phyloP scores from a whole-genome alignment of 2,329 filamentous ascomycete genomes.

The Pyrenochaeta sp. region DNA sequence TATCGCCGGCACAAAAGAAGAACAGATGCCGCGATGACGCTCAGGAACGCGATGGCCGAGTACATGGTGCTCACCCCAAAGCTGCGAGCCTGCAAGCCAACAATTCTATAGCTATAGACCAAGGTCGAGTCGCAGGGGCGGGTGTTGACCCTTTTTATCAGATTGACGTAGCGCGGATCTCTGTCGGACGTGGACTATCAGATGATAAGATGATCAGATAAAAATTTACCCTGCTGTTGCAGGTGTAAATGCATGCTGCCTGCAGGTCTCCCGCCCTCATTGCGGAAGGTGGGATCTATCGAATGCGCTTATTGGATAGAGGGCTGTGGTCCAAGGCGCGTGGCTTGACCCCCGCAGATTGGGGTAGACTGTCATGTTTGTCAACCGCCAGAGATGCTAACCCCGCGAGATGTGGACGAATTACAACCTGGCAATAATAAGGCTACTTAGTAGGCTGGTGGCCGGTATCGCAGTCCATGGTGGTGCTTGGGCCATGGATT shows the following conservation, averaged over 20 bases:
- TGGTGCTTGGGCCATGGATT: not conserved
- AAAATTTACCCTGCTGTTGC: conserved; percentile 2
- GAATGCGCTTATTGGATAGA: not conserved
- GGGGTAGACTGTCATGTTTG: too few relatives aligned
- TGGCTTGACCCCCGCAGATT: not conserved
- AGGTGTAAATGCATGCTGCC: not conserved
- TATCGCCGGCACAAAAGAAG: not conserved
- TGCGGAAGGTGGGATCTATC: not conserved
- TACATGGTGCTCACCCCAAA: not conserved
- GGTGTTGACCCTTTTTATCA: not conserved
- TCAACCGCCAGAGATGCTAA: not conserved
- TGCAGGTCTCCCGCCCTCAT: not conserved
- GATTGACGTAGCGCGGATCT: conserved; percentile 3
- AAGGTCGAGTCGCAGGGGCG: not conserved
- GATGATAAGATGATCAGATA: conserved; percentile 15
- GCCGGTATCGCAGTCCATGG: not conserved
- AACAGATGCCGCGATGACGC: not conserved
- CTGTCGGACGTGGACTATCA: conserved; percentile 2
- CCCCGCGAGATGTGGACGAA: not conserved
- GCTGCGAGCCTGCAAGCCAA: not conserved
- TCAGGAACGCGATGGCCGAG: not conserved
- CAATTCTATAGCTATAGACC: too few relatives aligned
- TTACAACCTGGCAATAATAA: not conserved
- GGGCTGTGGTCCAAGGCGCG: not conserved
- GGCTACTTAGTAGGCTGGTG: not conserved